phyloP scores from a whole-genome alignment of 2,329 filamentous ascomycete genomes.

The Dothideomycetes sp. region DNA sequence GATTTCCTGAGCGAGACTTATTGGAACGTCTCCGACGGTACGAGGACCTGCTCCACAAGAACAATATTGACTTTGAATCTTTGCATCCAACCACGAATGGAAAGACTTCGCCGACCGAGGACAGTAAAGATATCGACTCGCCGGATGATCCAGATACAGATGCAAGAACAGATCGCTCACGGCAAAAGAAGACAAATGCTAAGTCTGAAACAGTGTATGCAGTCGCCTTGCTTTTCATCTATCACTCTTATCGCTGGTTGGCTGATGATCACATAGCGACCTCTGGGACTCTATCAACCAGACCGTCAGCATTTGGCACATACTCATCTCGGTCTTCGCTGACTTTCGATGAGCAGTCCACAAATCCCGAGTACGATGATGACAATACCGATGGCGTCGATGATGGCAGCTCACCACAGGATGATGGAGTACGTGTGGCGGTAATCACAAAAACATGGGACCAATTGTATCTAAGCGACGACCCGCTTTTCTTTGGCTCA shows the following conservation, averaged over 20 bases:
- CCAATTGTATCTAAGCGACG: constrained; percentile 28
- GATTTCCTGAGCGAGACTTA: constrained; percentile 59
- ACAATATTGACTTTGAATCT: constrained; percentile 59
- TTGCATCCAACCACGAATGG: constrained; percentile 31
- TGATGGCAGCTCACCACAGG: constrained; percentile 15
- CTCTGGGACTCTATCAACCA: constrained; percentile 37
- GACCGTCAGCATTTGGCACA: constrained; percentile 28
- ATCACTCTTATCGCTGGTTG: not conserved
- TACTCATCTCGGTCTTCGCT: constrained; percentile 11
- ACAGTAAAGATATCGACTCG: constrained; percentile 7
- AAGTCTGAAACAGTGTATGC: too few relatives aligned
- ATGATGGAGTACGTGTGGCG: constrained; percentile 24
- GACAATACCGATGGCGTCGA: constrained; percentile 3
- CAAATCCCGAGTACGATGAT: constrained; percentile 11
- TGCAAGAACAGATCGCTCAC: too few relatives aligned
- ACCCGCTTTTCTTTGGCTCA: constrained; percentile 44
- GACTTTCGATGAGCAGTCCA: constrained; percentile 15
- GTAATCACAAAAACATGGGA: constrained; percentile 37
- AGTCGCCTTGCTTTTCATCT: too few relatives aligned
- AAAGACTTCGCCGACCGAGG: constrained; percentile 11
- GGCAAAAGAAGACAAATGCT: too few relatives aligned
- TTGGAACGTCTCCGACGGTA: constrained; percentile 59
- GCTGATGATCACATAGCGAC: constrained; percentile 22
- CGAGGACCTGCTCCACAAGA: constrained; percentile 52
- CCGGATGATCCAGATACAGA: constrained; percentile 17